Conservation (phyloP, 2,329 filamentous ascomycete genomes). For the Aspergillus unguis region DNA sequence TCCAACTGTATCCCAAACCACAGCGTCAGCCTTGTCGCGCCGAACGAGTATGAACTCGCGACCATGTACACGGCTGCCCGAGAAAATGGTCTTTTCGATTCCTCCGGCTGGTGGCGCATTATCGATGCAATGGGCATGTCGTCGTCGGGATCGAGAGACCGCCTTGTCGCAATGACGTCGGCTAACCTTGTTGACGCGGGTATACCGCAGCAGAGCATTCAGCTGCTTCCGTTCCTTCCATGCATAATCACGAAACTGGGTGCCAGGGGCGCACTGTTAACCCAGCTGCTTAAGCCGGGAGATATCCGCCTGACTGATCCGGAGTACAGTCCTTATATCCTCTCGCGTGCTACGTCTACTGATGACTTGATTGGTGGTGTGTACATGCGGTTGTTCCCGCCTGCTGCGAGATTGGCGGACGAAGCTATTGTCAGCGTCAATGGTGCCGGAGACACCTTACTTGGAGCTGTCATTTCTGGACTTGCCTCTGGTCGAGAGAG, state of each 20-base stretch:
- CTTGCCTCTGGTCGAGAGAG: slow-evolving; percentile 54
- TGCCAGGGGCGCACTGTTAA: slow-evolving; percentile 68
- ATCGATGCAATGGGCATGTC: slow-evolving; percentile 75
- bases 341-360: slow-evolving; percentile 59
- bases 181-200: slow-evolving; percentile 69
- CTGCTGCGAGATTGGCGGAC: slow-evolving; percentile 58
- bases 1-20: slow-evolving; percentile 56
- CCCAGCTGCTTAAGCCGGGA: slow-evolving; percentile 63
- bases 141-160: slow-evolving; percentile 64
- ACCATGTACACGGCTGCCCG: slow-evolving; percentile 74
- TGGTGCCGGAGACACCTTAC: slow-evolving; percentile 88
- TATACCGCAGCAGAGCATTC: slow-evolving; percentile 76
- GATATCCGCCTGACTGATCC: slow-evolving; percentile 65
- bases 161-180: slow-evolving; percentile 67
- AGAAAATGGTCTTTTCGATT: slow-evolving; percentile 64
- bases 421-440: slow-evolving; percentile 82
- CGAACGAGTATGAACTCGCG: slow-evolving; percentile 76
- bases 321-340: slow-evolving; percentile 65
- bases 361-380: slow-evolving; percentile 68
- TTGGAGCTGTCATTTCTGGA: slow-evolving; percentile 79
- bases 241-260: slow-evolving; percentile 84
- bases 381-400: slow-evolving; percentile 75
- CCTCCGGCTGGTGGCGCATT: slow-evolving; percentile 70
- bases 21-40: slow-evolving; percentile 71
- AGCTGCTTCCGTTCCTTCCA: slow-evolving; percentile 84